Percentiles rank a stretch among this genome's conserved stretches.
Conservation (phyloP, 1,139 yeast genomes). For the Scheffersomyces lignicola region DNA sequence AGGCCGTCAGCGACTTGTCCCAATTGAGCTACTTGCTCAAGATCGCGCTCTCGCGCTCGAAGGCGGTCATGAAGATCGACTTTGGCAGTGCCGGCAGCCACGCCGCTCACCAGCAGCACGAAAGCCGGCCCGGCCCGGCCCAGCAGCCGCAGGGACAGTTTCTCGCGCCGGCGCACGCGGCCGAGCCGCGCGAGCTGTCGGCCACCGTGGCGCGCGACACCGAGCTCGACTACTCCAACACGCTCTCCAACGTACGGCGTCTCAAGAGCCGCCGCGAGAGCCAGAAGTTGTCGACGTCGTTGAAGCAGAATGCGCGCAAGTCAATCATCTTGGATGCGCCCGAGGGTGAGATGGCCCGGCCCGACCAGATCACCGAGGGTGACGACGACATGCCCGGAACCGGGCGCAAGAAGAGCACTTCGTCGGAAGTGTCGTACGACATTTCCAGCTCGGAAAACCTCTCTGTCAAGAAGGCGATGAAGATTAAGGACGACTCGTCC, state of each 20-base stretch:
- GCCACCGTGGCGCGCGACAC: neutral
- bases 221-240: conserved; percentile 57
- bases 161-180: too few species aligned
- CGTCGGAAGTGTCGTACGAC: conserved; percentile 18
- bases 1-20: conserved; percentile 60
- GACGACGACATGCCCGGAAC: conserved; percentile 10
- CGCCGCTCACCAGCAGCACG: conserved; percentile 1
- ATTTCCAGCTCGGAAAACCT: conserved; percentile 27
- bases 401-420: conserved; percentile 9
- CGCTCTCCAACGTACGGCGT: conserved; percentile 76
- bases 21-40: conserved; percentile 78
- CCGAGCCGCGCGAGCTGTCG: too few species aligned
- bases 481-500: conserved; percentile 47
- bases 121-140: too few species aligned
- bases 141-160: too few species aligned
- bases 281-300: conserved; percentile 58
- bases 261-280: conserved; percentile 74
- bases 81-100: conserved; percentile 8
- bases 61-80: conserved; percentile 55
- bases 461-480: conserved; percentile 35
- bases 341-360: conserved; percentile 48
- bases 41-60: conserved; percentile 81
- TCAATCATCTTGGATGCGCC: conserved; percentile 51
- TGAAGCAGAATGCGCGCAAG: conserved; percentile 48
- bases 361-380: conserved; percentile 20